A percentile compares a stretch with the other conserved stretches of the same genome.
Evolutionary conservation across 208 protist species (phyloP).

Genomic region (Trypanosomatidae sp.): DNA sequence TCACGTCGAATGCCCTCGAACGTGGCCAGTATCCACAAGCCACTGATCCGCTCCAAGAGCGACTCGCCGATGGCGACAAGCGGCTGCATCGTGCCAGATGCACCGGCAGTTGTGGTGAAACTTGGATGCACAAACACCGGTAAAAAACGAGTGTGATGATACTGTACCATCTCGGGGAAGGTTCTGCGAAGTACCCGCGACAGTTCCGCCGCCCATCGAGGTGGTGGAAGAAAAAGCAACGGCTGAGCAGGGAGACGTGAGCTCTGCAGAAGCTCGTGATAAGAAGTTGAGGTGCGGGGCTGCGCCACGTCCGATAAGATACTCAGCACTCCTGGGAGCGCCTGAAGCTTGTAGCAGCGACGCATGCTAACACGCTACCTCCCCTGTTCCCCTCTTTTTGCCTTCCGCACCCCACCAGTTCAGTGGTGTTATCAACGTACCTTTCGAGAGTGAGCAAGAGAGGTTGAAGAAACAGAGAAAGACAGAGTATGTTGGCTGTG

Average conservation of each 20-base stretch:
- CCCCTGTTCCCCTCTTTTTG: not conserved
- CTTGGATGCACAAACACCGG: constrained; percentile 86
- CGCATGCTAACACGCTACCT: constrained; percentile 6
- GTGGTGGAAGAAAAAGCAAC: constrained; percentile 80
- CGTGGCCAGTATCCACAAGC: constrained; percentile 49
- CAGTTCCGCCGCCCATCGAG: constrained; percentile 82
- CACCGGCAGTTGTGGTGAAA: constrained; percentile 65
- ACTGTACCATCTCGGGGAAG: constrained; percentile 60
- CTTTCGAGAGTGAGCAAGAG: not conserved
- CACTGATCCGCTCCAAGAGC: constrained; percentile 43
- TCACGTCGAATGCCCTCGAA: constrained; percentile 62
- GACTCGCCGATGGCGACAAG: constrained; percentile 60
- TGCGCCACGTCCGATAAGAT: constrained; percentile 22
- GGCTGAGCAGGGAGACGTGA: constrained; percentile 39
- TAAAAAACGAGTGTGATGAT: constrained; percentile 59
- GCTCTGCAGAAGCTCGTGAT: constrained; percentile 28
- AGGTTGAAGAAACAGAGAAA: not conserved
- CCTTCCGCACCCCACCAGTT: not conserved
- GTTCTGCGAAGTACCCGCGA: constrained; percentile 51
- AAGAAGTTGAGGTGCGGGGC: constrained; percentile 4
- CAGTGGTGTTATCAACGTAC: not conserved
- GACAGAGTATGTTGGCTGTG: not conserved
- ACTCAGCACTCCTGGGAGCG: constrained; percentile 12
- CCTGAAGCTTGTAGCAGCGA: constrained; percentile 7
- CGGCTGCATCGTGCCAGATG: constrained; percentile 59